Base-by-base conservation (phyloP, 805 yeast species). In the Lachancea meyersii region DNA sequence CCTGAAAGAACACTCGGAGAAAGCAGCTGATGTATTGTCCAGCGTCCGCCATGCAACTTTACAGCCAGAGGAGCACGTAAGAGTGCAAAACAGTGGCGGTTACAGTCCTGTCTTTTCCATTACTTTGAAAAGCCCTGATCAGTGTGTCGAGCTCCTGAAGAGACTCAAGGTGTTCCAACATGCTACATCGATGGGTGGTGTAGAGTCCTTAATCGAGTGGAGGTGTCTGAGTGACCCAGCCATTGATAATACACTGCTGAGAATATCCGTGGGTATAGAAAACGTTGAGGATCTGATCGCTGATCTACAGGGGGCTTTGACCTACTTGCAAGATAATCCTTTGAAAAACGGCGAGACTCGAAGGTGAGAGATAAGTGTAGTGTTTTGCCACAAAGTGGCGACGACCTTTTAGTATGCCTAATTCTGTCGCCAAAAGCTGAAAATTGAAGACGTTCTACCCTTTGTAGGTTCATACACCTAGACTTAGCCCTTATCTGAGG, bases 101-200 rank as follows among this genome's bases (percentile, higher is more conserved):
- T 73, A 65, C 44, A 71, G 72, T n/a, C 95, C 97, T 1, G 86
- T 85, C 0, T 88, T 89, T 53, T 70, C 93, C 0, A 73, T 89
- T 35, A 73, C 69, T 21, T 65, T 85, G 23, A 51, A 58, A 5
- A 54, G 68, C 9, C 73, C 67, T 37, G 76, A 75, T 6, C 63
- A 69, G 28, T 95, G 96, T 0, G 75, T 71, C 49, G 42, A 52
- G 8, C 67, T 89, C 13, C 94, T 95, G 6, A 68, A 80, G 2
- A 73, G 69, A 46, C 67, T 87, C 46, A 74, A 77, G 51, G 76
- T 75, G 49, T 87, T 88, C 68, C 82, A 81, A 52, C 97, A 89
- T 64, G 95, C 96, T 3, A 88, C 96, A 0, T 86, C 96, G 2
- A 69, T 91, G 21, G 97, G 97, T 31, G 96, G 97, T 18, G 86